Evolutionary conservation across 495 filamentous ascomycete genomes (phyloP).

Genomic region (Mycothermus thermophilus): DNA sequence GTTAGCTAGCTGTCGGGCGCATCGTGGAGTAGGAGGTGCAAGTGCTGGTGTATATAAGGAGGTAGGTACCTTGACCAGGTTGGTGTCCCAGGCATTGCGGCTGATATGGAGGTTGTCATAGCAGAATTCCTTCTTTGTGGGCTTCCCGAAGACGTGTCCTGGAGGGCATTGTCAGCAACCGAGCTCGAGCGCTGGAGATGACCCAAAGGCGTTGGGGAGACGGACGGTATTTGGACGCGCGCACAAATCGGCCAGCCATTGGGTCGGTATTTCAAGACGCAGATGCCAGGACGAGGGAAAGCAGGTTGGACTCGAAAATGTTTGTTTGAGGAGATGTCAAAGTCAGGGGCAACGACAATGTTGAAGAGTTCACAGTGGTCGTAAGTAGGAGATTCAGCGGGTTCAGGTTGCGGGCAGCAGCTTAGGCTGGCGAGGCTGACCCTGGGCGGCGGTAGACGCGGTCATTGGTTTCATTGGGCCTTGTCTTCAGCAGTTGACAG

Average conservation of each 20-base stretch:
- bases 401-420: too few relatives aligned
- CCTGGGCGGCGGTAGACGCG: too few relatives aligned
- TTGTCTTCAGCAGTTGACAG: too few relatives aligned
- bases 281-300: background rate
- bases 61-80: constrained; percentile 69
- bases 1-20: too few relatives aligned
- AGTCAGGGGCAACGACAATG: too few relatives aligned
- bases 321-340: too few relatives aligned
- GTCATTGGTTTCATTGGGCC: too few relatives aligned
- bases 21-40: too few relatives aligned
- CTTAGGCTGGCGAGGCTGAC: too few relatives aligned
- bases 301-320: too few relatives aligned
- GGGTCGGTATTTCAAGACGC: constrained; percentile 5
- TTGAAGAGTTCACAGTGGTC: too few relatives aligned
- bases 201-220: constrained; percentile 3
- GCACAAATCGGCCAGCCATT: constrained; percentile 96
- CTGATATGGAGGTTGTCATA: constrained; percentile 94
- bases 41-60: background rate
- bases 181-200: constrained; percentile 12
- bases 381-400: too few relatives aligned
- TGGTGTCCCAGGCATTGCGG: constrained; percentile 97
- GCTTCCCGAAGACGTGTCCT: constrained; percentile 97
- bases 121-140: constrained; percentile 81
- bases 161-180: constrained; percentile 10
- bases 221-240: constrained; percentile 97